A percentile compares a stretch with the other conserved stretches of the same genome.
Conservation (phyloP, 306 rosid species). For the Trifolium repens region DNA sequence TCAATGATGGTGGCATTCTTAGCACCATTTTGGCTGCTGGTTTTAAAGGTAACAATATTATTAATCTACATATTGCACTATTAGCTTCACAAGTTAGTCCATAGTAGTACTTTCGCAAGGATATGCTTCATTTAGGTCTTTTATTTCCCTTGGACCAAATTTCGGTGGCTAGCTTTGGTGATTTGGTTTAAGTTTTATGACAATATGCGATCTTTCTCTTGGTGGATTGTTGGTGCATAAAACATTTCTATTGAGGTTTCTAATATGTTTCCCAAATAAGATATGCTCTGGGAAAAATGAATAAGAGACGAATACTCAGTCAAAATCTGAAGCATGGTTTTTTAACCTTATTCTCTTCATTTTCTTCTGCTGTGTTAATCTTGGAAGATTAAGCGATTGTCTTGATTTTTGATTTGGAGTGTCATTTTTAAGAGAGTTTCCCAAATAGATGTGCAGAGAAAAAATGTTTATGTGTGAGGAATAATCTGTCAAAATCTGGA, state of each 20-base stretch:
- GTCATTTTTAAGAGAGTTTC: not conserved
- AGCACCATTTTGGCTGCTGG: slow-evolving; percentile 82
- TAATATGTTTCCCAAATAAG: not conserved
- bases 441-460: not conserved
- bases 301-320: not conserved
- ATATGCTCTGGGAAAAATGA: not conserved
- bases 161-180: slow-evolving; percentile 29
- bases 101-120: not conserved
- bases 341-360: not conserved
- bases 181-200: slow-evolving; percentile 10
- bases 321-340: not conserved
- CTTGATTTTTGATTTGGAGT: not conserved
- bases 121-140: slow-evolving; percentile 9
- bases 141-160: slow-evolving; percentile 23
- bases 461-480: not conserved
- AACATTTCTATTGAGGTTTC: slow-evolving; percentile 24
- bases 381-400: not conserved
- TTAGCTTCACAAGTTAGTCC: slow-evolving; percentile 22
- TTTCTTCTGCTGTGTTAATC: not conserved
- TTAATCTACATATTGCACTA: slow-evolving; percentile 11
- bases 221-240: slow-evolving; percentile 13
- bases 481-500: slow-evolving; percentile 25
- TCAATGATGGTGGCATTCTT: slow-evolving; percentile 83
- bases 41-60: slow-evolving; percentile 75
- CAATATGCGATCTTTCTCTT: not conserved